A percentile compares a stretch with the other conserved stretches of the same genome.
Evolutionary conservation across 2,329 filamentous ascomycete species (phyloP).

Genomic region (Claviceps fusiformis): DNA sequence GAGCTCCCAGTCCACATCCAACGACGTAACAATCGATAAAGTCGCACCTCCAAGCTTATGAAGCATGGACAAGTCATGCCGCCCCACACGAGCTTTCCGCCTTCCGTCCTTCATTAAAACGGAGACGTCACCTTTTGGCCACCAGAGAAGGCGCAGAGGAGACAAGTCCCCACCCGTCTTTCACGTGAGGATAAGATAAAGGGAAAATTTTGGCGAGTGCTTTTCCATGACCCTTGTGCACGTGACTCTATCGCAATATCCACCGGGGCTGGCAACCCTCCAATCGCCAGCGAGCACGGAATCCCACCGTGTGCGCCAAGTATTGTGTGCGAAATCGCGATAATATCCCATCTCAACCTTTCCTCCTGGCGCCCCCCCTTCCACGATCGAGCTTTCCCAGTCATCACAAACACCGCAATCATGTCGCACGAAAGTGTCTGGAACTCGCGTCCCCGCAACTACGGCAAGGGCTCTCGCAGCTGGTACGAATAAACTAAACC

Average conservation of each 20-base stretch:
- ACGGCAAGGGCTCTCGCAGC: conserved; percentile 88
- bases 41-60: no score
- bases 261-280: conserved; percentile 25
- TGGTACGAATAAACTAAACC: conserved; percentile 52
- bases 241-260: not conserved
- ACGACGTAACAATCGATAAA: not conserved
- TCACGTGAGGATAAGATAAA: conserved; percentile 12
- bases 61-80: not conserved
- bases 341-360: conserved; percentile 10
- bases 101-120: not conserved
- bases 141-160: not conserved
- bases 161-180: no score
- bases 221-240: not conserved
- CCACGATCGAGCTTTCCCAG: not conserved
- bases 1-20: not conserved
- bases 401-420: conserved; percentile 23
- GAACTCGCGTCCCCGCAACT: conserved; percentile 94
- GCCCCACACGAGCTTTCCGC: not conserved
- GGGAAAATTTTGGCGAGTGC: not conserved
- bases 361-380: not conserved
- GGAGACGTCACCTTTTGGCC: not conserved
- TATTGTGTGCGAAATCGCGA: conserved; percentile 4
- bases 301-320: conserved; percentile 5
- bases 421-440: conserved; percentile 87
- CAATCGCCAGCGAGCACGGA: conserved; percentile 18